Evolutionary conservation across 306 rosid genomes (phyloP).

Genomic region (Medicago arabica): DNA sequence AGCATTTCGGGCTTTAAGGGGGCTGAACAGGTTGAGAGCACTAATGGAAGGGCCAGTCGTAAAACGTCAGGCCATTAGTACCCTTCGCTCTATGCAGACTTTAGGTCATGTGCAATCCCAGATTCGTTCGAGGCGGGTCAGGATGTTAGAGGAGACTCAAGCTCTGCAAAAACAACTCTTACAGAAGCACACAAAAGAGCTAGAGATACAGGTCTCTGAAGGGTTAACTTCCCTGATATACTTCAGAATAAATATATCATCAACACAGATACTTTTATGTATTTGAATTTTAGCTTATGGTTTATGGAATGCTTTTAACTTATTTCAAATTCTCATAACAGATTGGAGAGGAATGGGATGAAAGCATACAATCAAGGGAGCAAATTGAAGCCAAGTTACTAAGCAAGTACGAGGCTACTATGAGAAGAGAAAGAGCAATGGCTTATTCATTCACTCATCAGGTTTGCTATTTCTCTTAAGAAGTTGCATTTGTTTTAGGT

Average conservation of each 20-base stretch:
- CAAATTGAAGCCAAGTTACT: slow-evolving; percentile 88
- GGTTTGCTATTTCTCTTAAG: slow-evolving; percentile 56
- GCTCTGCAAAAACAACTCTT: slow-evolving; percentile 94
- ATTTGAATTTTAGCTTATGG: slow-evolving; percentile 33
- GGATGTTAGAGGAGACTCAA: slow-evolving; percentile 93
- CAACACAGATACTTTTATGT: neutral
- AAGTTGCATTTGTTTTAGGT: slow-evolving; percentile 15
- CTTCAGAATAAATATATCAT: slow-evolving; percentile 17
- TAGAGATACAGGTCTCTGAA: slow-evolving; percentile 75
- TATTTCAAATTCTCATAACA: slow-evolving; percentile 49
- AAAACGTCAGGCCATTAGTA: slow-evolving; percentile 85
- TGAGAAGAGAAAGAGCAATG: slow-evolving; percentile 92
- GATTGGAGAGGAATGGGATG: slow-evolving; percentile 99
- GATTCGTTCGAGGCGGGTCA: slow-evolving; percentile 86
- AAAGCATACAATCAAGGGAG: slow-evolving; percentile 88
- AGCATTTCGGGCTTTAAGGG: slow-evolving; percentile 87
- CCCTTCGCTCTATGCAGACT: slow-evolving; percentile 93
- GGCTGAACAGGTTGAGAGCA: slow-evolving; percentile 80
- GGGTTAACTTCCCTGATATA: slow-evolving; percentile 40
- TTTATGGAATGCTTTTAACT: slow-evolving; percentile 38
- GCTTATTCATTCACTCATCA: slow-evolving; percentile 98
- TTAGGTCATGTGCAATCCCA: slow-evolving; percentile 90
- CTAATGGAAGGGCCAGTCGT: slow-evolving; percentile 87
- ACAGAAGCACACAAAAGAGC: slow-evolving; percentile 87
- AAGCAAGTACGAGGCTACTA: slow-evolving; percentile 86